Conservation (phyloP, 257 asterid species). For the Solanum appendiculatum region DNA sequence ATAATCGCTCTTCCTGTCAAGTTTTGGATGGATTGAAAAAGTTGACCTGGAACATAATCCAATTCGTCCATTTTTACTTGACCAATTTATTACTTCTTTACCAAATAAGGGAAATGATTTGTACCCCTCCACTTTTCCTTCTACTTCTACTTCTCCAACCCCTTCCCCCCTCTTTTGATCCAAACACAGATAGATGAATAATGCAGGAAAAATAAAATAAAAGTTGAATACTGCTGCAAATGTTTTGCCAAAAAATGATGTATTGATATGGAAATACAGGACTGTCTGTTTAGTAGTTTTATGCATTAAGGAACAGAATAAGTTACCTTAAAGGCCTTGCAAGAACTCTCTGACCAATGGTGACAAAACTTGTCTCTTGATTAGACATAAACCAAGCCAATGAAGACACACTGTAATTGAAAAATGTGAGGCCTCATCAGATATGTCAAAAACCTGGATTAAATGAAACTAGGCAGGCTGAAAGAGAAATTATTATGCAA, state of each 20-base stretch:
- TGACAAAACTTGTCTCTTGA: constrained; percentile 98
- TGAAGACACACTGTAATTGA: constrained; percentile 81
- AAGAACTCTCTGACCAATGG: constrained; percentile 98
- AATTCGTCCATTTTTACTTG: neutral
- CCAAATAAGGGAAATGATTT: neutral
- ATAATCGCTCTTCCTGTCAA: neutral
- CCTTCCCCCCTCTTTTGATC: neutral
- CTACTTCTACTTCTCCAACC: neutral
- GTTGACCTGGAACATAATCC: neutral
- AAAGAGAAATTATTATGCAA: constrained; percentile 10
- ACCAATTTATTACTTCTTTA: neutral
- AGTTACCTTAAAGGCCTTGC: constrained; percentile 94
- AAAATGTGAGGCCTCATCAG: constrained; percentile 13
- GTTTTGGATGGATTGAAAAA: neutral
- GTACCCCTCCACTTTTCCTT: neutral
- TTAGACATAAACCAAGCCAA: constrained; percentile 99
- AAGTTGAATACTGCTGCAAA: neutral
- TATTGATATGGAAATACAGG: neutral
- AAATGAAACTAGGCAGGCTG: neutral
- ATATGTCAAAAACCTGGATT: neutral
- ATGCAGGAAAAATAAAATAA: neutral
- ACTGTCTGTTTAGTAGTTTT: neutral
- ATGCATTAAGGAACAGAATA: constrained; percentile 1
- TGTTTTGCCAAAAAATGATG: neutral
- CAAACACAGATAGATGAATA: neutral